phyloP scores from a whole-genome alignment of 345 rosid genomes.

The Rhodamnia argentea region DNA sequence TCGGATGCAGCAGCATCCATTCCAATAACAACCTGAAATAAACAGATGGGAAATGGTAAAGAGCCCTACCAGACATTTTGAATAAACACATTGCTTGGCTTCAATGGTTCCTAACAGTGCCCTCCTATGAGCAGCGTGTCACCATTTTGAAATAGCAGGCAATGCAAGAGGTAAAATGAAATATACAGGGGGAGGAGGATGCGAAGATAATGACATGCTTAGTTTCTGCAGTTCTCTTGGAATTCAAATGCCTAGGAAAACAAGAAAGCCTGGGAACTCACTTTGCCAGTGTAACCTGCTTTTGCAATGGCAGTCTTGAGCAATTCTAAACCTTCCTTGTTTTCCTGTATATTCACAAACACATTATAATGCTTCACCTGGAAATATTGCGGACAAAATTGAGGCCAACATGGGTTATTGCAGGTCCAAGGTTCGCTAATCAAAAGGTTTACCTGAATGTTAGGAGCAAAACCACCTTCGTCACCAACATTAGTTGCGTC shows the following conservation, averaged over 20 bases:
- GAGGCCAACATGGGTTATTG: background rate
- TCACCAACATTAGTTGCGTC: slow-evolving; percentile 99
- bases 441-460: slow-evolving; percentile 52
- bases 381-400: background rate
- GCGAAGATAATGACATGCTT: background rate
- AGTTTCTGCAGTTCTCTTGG: background rate
- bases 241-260: background rate
- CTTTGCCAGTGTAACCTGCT: slow-evolving; percentile 49
- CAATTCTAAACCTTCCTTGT: slow-evolving; percentile 61
- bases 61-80: background rate
- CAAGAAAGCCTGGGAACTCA: background rate
- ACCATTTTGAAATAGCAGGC: background rate
- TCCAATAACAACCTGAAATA: slow-evolving; percentile 53
- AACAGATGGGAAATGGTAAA: background rate
- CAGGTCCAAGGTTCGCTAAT: background rate
- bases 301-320: slow-evolving; percentile 60
- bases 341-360: slow-evolving; percentile 29
- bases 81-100: background rate
- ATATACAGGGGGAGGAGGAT: background rate
- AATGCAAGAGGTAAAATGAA: background rate
- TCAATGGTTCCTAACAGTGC: background rate
- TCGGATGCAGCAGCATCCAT: slow-evolving; percentile 79
- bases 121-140: background rate
- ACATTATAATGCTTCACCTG: background rate
- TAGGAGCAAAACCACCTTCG: slow-evolving; percentile 98